Percentiles rank a stretch among this genome's conserved stretches.
These are phyloP conservation scores for Plasmodium berghei DNA, from an alignment of 169 alveolate genomes.

Conservation along the genomic window DNA sequence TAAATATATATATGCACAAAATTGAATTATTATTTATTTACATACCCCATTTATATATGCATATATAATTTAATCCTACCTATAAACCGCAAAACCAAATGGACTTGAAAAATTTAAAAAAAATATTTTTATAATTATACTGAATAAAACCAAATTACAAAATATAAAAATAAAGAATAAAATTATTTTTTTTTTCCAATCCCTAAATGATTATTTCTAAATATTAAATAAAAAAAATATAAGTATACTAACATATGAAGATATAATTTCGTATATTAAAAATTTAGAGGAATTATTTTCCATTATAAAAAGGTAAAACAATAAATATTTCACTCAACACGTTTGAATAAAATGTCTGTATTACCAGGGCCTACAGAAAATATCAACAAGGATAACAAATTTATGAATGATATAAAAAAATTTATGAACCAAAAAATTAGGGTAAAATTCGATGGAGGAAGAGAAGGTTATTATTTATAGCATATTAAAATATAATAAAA, in stretches of 20 bases:
- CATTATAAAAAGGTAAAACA: too few species aligned
- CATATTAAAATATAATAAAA: not conserved
- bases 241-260: not conserved
- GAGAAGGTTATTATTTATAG: constrained; percentile 86
- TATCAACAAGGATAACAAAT: constrained; percentile 84
- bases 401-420: constrained; percentile 86
- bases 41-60: too few species aligned
- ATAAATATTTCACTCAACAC: not conserved
- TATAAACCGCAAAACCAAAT: not conserved
- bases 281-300: too few species aligned
- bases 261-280: too few species aligned
- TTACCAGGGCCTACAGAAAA: constrained; percentile 53
- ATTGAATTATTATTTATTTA: too few species aligned
- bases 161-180: not conserved
- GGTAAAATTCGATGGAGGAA: constrained; percentile 90
- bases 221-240: not conserved
- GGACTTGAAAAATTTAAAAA: not conserved
- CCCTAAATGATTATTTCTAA: not conserved
- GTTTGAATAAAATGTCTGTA: constrained; percentile 62
- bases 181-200: constrained; percentile 3
- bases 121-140: constrained; percentile 5
- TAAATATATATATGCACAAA: too few species aligned
- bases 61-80: too few species aligned
- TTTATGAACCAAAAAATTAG: constrained; percentile 88
- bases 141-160: not conserved